Evolutionary conservation across 177 flowering plant species (phyloP).

Genomic region (Tripterygium wilfordii): DNA sequence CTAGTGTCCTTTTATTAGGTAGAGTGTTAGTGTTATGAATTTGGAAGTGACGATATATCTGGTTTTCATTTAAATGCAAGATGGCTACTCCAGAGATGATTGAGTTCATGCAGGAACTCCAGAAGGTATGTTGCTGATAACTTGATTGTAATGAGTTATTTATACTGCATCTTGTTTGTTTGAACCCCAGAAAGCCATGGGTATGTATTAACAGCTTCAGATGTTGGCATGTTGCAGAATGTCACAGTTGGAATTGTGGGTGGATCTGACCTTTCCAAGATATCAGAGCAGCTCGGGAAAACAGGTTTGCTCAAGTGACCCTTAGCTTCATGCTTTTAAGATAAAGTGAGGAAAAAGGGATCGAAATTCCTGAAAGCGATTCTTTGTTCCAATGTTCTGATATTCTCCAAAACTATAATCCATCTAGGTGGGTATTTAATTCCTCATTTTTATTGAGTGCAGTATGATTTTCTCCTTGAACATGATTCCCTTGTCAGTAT

Average conservation of each 20-base stretch:
- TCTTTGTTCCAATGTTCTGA: no score
- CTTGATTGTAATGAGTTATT: background rate
- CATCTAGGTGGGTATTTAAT: no score
- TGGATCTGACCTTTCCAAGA: conserved; percentile 92
- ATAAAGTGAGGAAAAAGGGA: background rate
- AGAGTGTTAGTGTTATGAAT: background rate
- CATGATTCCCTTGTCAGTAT: no score
- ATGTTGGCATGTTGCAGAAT: conserved; percentile 36
- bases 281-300: conserved; percentile 89
- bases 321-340: background rate
- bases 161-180: background rate
- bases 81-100: conserved; percentile 65
- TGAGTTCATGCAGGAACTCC: conserved; percentile 64
- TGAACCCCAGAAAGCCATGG: background rate
- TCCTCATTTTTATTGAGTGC: no score
- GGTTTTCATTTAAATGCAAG: conserved; percentile 35
- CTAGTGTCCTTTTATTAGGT: background rate
- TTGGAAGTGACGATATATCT: no score
- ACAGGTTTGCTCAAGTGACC: conserved; percentile 40
- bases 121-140: conserved; percentile 46
- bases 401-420: no score
- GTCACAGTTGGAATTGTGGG: conserved; percentile 93
- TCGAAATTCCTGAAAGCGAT: no score
- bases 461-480: no score
- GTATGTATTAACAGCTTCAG: no score